Percentiles rank a stretch among this genome's conserved stretches.
Conservation (phyloP, 1,284 basidiomycete genomes). For the Rhodotorula sp. region DNA sequence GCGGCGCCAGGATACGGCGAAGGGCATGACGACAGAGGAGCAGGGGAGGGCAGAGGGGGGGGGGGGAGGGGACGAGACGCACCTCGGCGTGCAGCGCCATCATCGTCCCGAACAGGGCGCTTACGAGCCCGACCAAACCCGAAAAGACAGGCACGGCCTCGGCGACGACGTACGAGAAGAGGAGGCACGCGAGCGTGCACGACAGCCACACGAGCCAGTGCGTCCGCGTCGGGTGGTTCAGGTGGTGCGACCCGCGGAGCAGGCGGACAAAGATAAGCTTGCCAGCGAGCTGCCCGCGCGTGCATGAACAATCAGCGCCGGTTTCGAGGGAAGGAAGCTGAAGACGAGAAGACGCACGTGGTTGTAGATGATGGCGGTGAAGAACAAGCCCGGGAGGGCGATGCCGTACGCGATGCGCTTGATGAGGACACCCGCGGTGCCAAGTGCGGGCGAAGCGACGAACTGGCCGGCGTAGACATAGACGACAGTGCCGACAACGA, state of each 20-base stretch:
- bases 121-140: conserved; percentile 23
- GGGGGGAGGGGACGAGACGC: not conserved
- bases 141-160: conserved; percentile 44
- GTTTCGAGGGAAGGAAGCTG: not conserved
- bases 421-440: conserved; percentile 52
- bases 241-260: conserved; percentile 62
- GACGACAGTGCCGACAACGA: conserved; percentile 33
- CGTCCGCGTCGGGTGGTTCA: conserved; percentile 61
- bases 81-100: conserved; percentile 14
- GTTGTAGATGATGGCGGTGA: conserved; percentile 54
- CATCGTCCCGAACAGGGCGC: conserved; percentile 18
- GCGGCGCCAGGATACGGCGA: fast-evolving
- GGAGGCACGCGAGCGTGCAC: conserved; percentile 57
- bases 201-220: conserved; percentile 65
- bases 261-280: conserved; percentile 65
- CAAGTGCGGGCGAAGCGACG: conserved; percentile 53
- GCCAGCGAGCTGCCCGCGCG: conserved; percentile 34
- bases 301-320: not conserved
- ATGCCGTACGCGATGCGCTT: conserved; percentile 52
- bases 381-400: conserved; percentile 47
- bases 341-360: conserved; percentile 48
- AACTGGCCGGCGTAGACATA: conserved; percentile 37
- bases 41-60: not conserved
- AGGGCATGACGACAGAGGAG: not conserved
- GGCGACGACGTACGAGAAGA: conserved; percentile 58